Percentiles rank a stretch among this genome's conserved stretches.
phyloP scores from a whole-genome alignment of 2,329 filamentous ascomycete species.

The Xylaria sp. region DNA sequence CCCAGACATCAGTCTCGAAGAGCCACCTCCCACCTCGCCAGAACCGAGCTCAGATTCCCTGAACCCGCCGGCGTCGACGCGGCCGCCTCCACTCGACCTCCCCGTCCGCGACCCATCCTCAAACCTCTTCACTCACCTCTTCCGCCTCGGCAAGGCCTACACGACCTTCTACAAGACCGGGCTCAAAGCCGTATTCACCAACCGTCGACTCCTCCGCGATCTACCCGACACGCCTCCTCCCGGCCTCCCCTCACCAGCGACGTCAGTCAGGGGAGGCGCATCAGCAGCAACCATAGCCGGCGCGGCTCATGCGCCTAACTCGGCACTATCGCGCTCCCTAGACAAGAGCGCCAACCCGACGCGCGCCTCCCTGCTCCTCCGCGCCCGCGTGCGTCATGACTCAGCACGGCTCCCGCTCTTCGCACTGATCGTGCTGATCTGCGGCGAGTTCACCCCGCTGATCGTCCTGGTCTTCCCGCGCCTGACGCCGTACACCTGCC shows the following conservation, averaged over 20 bases:
- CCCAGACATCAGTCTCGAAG: neutral
- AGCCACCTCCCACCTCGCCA: conserved; percentile 16
- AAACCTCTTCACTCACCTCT: conserved; percentile 63
- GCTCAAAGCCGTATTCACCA: conserved; percentile 77
- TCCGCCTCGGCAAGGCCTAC: conserved; percentile 77
- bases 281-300: conserved; percentile 30
- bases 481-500: conserved; percentile 82
- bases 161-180: conserved; percentile 88
- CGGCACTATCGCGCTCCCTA: neutral
- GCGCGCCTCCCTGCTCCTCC: conserved; percentile 76
- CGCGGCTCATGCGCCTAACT: too few species aligned
- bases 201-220: conserved; percentile 64
- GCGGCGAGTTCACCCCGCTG: conserved; percentile 87
- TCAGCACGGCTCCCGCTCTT: conserved; percentile 82
- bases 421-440: conserved; percentile 76
- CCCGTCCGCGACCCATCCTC: conserved; percentile 63
- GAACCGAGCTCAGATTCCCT: conserved; percentile 52
- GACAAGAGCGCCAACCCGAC: conserved; percentile 56
- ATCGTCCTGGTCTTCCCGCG: conserved; percentile 76
- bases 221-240: conserved; percentile 27
- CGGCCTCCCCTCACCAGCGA: neutral
- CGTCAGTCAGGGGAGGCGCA: conserved; percentile 59
- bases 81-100: conserved; percentile 74
- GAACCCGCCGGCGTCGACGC: conserved; percentile 79
- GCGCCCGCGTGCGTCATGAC: conserved; percentile 75